Conservation (phyloP, 179 eudicot genomes). For the Silene vulgaris region DNA sequence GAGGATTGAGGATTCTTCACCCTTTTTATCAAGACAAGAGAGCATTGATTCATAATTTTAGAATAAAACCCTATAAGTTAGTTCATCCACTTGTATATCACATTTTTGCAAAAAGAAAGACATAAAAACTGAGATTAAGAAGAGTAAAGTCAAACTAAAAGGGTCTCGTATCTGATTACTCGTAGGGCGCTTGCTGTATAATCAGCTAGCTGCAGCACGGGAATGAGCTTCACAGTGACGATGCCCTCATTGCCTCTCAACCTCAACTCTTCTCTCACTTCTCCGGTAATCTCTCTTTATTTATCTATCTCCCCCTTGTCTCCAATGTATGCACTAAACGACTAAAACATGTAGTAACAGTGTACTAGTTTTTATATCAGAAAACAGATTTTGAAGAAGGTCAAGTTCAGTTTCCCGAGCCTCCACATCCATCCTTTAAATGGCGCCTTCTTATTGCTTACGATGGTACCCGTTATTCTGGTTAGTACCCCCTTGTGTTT, state of each 20-base stretch:
- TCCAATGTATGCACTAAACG: neutral
- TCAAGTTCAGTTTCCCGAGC: slow-evolving; percentile 7
- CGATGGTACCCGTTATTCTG: slow-evolving; percentile 61
- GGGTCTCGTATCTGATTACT: neutral
- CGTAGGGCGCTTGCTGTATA: neutral
- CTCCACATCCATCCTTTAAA: slow-evolving; percentile 34
- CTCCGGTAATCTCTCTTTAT: slow-evolving; percentile 22
- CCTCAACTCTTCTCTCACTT: slow-evolving; percentile 12
- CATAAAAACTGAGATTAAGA: no score
- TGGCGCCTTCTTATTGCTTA: slow-evolving; percentile 86
- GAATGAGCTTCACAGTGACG: slow-evolving; percentile 25
- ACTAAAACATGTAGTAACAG: neutral
- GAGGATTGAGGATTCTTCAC: no score
- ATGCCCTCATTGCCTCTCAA: slow-evolving; percentile 15
- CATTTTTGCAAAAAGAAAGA: neutral
- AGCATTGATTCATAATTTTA: neutral
- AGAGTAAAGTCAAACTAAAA: neutral
- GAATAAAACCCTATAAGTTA: neutral
- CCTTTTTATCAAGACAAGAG: no score
- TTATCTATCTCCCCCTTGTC: neutral
- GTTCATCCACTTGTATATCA: neutral
- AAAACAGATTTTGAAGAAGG: slow-evolving; percentile 16
- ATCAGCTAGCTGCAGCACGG: slow-evolving; percentile 1
- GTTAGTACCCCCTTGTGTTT: slow-evolving; percentile 18
- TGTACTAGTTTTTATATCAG: slow-evolving; percentile 12